Evolutionary conservation across 2,329 filamentous ascomycete genomes (phyloP), one percentile per base, ranked within the genome.

Genomic region (Metarhizium guizhouense): DNA sequence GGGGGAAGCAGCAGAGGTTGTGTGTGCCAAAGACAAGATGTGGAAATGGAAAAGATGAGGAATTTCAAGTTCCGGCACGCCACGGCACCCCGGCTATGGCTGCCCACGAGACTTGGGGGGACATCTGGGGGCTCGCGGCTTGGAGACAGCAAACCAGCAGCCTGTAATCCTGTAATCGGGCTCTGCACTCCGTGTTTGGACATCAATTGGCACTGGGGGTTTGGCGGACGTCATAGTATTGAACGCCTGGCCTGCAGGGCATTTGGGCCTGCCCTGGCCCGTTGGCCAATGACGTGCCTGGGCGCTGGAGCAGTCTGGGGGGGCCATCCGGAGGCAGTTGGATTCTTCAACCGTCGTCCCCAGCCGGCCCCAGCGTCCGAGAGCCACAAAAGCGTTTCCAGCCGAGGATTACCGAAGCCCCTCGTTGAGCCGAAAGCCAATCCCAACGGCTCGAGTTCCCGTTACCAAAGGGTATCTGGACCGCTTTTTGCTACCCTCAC

Each of bases 371-470:
- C 25, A 25, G 25, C 25, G 25, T 25, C 25, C 25, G 25, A 25
- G 25, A 25, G 25, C 25, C 25, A 25, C 25, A 25, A 4, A 30
- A 29, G 49, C 52, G 30, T 10, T 29, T 57, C 55, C 51, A 60
- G 48, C 59, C 59, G 59, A 60, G 57, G 59, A 59, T 58, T 60
- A 49, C 59, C 59, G 59, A 59, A 43, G n/a, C 32, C 18, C 48
- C 45, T 48, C 20, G 18, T 20, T 48, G 45, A 48, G 45, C 32
- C 49, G 49, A 34, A 34, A 11, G 18, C 16, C 14, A n/a, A 36
- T 11, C 34, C 6, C 45, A 34, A 18, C 34, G 6, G 18, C 16
- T 29, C 2, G 13, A 43, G 6, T 34, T 34, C 10, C 32, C 1
- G 6, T 34, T 25, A 25, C 25, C 25, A 25, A 25, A 25, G 25